A percentile compares a stretch with the other conserved stretches of the same genome.
phyloP scores from a whole-genome alignment of 1,139 yeast species.

The Geotrichum histeridarum region DNA sequence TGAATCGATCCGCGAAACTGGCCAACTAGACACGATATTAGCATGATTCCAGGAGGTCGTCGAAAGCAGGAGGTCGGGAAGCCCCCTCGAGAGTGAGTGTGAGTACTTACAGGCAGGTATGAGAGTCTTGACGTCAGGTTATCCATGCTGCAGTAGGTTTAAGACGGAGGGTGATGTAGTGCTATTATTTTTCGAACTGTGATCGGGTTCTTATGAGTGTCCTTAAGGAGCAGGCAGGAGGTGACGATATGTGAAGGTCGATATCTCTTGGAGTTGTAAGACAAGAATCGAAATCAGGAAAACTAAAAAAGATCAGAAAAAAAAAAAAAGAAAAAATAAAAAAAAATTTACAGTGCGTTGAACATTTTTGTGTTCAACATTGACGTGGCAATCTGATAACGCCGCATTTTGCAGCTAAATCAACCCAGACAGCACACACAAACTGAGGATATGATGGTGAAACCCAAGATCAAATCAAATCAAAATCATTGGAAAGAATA shows the following conservation, averaged over 20 bases:
- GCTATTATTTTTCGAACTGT: neutral
- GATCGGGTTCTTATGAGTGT: neutral
- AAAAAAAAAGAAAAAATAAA: neutral
- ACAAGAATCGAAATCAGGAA: neutral
- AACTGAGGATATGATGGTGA: no score
- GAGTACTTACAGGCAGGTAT: slow-evolving; percentile 10
- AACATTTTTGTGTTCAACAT: no score
- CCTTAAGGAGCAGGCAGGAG: no score
- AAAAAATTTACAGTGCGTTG: neutral
- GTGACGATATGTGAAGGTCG: no score
- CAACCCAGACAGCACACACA: no score
- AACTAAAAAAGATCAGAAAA: neutral
- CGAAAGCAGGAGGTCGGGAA: neutral
- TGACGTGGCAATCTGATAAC: no score
- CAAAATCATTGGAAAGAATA: no score
- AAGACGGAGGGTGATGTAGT: neutral
- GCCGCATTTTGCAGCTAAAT: no score
- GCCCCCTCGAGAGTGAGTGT: no score
- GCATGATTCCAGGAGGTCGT: no score
- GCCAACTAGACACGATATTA: neutral
- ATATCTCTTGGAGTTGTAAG: neutral
- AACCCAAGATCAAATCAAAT: no score
- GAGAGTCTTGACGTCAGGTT: slow-evolving; percentile 13
- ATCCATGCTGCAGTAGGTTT: slow-evolving; percentile 6
- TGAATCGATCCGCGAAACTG: slow-evolving; percentile 11